A percentile compares a stretch with the other conserved stretches of the same genome.
These are phyloP conservation scores for Eucalyptus regnans DNA, from an alignment of 345 rosid species.

Conservation along the genomic window DNA sequence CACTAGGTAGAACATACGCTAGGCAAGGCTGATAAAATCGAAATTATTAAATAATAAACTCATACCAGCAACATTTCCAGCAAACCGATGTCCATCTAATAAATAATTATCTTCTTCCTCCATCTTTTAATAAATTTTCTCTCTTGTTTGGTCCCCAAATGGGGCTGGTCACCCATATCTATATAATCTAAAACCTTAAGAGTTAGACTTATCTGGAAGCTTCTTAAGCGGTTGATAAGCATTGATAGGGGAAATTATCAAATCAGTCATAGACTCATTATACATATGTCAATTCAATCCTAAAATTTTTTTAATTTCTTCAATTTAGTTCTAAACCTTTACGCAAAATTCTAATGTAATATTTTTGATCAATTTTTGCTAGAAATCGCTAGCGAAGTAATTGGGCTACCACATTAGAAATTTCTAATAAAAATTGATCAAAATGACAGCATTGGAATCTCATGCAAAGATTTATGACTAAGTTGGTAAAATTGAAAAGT, in stretches of 20 bases:
- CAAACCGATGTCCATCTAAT: not conserved
- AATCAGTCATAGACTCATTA: not conserved
- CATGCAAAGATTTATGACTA: not conserved
- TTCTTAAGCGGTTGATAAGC: not conserved
- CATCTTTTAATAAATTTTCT: not conserved
- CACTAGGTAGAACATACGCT: not conserved
- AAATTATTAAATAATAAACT: not conserved
- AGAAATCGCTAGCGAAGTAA: fast-evolving
- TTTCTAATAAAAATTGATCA: fast-evolving
- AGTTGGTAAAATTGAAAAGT: not conserved
- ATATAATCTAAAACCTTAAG: not conserved
- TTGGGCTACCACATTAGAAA: fast-evolving
- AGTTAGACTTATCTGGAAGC: not conserved
- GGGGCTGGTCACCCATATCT: not conserved
- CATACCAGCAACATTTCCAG: not conserved
- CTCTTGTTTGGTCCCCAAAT: not conserved
- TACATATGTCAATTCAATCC: fast-evolving
- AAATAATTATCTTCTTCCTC: not conserved
- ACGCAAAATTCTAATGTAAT: fast-evolving
- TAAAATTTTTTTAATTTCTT: not conserved
- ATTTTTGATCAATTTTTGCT: not conserved
- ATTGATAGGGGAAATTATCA: not conserved
- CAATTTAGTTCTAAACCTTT: not conserved
- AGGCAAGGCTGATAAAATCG: not conserved
- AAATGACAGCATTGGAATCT: fast-evolving